Conservation (phyloP, 208 protist genomes). For the Crithidia bombi region DNA sequence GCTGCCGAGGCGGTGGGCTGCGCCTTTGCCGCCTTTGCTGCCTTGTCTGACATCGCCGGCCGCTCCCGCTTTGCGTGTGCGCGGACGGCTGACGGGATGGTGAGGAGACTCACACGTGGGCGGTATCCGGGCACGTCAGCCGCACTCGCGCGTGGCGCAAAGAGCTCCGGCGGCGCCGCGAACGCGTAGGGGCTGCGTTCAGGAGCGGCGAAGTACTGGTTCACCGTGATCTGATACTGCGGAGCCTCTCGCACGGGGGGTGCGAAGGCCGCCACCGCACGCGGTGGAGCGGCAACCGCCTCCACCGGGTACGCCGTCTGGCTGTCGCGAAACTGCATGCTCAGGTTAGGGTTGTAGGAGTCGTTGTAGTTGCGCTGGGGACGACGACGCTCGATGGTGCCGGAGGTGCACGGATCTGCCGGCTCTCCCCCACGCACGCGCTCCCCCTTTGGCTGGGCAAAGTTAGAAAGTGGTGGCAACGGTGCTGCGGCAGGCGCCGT, state of each 20-base stretch:
- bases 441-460: not conserved
- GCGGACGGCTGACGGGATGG: conserved; percentile 15
- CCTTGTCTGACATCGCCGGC: not conserved
- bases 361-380: conserved; percentile 1
- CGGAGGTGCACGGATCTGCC: not conserved
- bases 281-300: not conserved
- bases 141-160: not conserved
- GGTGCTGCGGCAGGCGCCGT: not conserved
- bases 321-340: conserved; percentile 1
- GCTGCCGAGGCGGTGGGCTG: not conserved
- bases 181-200: conserved; percentile 17
- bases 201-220: conserved; percentile 33
- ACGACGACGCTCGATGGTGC: conserved; percentile 18
- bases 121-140: not conserved
- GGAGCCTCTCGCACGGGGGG: conserved; percentile 12
- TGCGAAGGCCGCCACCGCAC: not conserved
- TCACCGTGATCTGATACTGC: conserved; percentile 31
- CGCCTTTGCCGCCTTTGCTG: conserved; percentile 8
- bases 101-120: conserved; percentile 17
- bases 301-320: not conserved
- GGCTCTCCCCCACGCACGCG: not conserved
- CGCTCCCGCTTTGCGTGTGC: not conserved
- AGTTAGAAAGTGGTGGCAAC: not conserved
- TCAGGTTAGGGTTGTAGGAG: not conserved
- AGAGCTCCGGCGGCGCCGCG: not conserved